Percentiles rank a stretch among this genome's conserved stretches.
Conservation (phyloP, 805 yeast genomes). For the Starmerella apicola region DNA sequence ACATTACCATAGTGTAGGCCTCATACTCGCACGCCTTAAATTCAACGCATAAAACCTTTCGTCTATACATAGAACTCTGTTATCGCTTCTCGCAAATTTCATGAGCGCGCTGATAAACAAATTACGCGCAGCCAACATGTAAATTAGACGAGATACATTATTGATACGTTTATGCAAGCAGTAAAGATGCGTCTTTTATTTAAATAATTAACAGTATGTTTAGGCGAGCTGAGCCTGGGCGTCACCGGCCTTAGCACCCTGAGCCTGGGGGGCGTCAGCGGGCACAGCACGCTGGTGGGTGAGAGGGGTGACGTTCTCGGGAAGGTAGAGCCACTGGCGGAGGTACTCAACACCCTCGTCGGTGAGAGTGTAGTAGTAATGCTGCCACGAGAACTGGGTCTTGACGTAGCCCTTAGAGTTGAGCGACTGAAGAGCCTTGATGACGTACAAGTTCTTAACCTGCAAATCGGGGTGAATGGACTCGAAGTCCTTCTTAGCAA, state of each 20-base stretch:
- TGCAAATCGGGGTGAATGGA: conserved; percentile 96
- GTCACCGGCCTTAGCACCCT: conserved; percentile 24
- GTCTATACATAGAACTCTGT: too few relatives aligned
- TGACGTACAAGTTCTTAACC: conserved; percentile 92
- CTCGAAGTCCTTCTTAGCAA: conserved; percentile 98
- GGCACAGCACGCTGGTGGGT: conserved; percentile 76
- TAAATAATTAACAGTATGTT: conserved; percentile 14
- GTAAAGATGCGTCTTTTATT: conserved; percentile 3
- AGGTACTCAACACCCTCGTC: conserved; percentile 98
- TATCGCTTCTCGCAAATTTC: too few relatives aligned
- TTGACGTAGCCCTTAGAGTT: conserved; percentile 98
- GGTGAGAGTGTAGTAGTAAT: conserved; percentile 99
- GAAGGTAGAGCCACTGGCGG: conserved; percentile 95
- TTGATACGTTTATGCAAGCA: neutral
- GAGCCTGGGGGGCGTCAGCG: conserved; percentile 57
- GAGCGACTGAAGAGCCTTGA: conserved; percentile 98
- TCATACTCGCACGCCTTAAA: too few relatives aligned
- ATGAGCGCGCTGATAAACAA: too few relatives aligned
- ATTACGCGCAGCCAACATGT: too few relatives aligned
- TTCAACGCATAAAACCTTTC: too few relatives aligned
- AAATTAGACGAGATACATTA: too few relatives aligned
- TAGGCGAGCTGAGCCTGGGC: conserved; percentile 30
- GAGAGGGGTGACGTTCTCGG: conserved; percentile 96
- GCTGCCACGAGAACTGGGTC: conserved; percentile 99
- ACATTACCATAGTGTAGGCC: too few relatives aligned